Evolutionary conservation across 345 rosid species (phyloP).

Genomic region (Salix dunnii): DNA sequence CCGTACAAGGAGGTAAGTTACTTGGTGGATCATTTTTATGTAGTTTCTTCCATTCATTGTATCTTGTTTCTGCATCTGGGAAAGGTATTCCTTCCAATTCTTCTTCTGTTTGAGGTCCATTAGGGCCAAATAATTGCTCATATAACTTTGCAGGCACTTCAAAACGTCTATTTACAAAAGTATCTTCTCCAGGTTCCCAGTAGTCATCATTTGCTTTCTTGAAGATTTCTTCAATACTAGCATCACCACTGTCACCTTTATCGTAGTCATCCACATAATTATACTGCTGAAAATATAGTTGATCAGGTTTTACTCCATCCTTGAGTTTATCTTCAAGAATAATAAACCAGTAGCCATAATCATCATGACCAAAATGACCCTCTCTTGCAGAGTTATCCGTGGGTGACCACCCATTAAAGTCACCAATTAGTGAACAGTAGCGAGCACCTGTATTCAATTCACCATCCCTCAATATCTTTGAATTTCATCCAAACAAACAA

Average conservation of each 20-base stretch:
- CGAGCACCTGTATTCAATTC: slow-evolving; percentile 67
- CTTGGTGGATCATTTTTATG: slow-evolving; percentile 91
- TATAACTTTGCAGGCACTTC: slow-evolving; percentile 88
- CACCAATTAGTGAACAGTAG: slow-evolving; percentile 82
- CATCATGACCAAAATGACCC: slow-evolving; percentile 83
- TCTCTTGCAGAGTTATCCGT: slow-evolving; percentile 81
- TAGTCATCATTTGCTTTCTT: slow-evolving; percentile 83
- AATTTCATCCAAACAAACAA: no score
- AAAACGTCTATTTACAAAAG: slow-evolving; percentile 63
- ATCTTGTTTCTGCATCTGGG: slow-evolving; percentile 77
- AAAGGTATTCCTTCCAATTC: slow-evolving; percentile 71
- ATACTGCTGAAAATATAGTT: slow-evolving; percentile 92
- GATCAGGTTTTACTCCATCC: slow-evolving; percentile 81
- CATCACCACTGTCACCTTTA: slow-evolving; percentile 73
- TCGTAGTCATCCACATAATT: slow-evolving; percentile 83
- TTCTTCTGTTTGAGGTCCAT: slow-evolving; percentile 81
- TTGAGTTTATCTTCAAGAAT: slow-evolving; percentile 84
- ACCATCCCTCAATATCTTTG: no score
- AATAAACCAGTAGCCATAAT: slow-evolving; percentile 91
- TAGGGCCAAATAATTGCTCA: slow-evolving; percentile 89
- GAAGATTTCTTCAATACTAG: slow-evolving; percentile 66
- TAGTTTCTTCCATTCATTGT: slow-evolving; percentile 65
- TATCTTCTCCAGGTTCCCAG: slow-evolving; percentile 98
- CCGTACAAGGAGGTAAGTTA: slow-evolving; percentile 71
- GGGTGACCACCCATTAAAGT: slow-evolving; percentile 90